phyloP scores from a whole-genome alignment of 352 stramenopile genomes.

The Globisporangium paddicum region DNA sequence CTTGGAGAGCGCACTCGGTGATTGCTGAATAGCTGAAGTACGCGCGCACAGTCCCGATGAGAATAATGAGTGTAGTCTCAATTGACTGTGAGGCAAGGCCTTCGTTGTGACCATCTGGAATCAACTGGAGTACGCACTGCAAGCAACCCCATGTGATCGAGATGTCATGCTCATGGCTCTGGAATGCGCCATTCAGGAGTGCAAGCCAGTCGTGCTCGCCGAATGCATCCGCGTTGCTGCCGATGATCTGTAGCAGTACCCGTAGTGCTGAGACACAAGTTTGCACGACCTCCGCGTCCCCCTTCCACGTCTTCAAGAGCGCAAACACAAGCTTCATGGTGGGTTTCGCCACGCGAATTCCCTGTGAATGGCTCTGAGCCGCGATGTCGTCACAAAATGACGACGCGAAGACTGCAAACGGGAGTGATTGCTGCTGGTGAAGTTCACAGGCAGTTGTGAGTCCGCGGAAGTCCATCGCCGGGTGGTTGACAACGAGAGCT shows the following conservation, averaged over 20 bases:
- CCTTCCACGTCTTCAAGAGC: constrained; percentile 8
- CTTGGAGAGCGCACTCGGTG: background rate
- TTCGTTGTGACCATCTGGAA: background rate
- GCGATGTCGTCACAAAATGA: constrained; percentile 4
- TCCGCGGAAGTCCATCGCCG: constrained; percentile 10
- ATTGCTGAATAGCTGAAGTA: background rate
- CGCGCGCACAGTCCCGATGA: background rate
- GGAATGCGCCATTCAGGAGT: background rate
- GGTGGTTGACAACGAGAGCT: constrained; percentile 8
- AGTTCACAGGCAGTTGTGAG: constrained; percentile 21
- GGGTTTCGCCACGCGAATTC: background rate
- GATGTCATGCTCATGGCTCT: background rate
- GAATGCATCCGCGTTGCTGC: background rate
- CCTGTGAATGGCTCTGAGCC: background rate
- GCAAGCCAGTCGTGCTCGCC: background rate
- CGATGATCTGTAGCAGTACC: background rate
- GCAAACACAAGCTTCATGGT: background rate
- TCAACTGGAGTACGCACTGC: background rate
- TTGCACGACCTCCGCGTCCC: constrained; percentile 3
- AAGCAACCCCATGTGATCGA: constrained; percentile 5
- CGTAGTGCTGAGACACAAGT: constrained; percentile 1
- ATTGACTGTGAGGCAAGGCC: background rate
- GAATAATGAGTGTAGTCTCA: background rate
- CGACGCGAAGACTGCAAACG: constrained; percentile 12
- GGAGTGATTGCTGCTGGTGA: constrained; percentile 18